These are phyloP conservation scores for Solanum gracilifrons DNA, from an alignment of 257 asterid genomes.

Conservation along the genomic window DNA sequence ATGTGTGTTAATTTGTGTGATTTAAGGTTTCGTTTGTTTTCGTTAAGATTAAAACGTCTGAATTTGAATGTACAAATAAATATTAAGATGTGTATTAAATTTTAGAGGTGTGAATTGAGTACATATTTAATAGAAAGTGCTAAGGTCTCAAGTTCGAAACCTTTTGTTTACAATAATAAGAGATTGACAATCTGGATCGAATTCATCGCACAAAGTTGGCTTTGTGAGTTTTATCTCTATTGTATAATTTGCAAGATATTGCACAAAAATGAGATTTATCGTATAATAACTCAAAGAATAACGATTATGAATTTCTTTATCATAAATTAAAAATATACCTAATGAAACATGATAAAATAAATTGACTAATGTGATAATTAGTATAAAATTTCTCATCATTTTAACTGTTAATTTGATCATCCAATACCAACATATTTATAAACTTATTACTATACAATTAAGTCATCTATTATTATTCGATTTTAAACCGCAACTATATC, in stretches of 20 bases:
- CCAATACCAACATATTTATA: neutral
- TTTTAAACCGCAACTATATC: neutral
- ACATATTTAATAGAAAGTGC: neutral
- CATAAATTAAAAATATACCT: neutral
- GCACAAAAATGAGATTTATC: neutral
- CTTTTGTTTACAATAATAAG: no score
- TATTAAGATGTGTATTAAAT: no score
- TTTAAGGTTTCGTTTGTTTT: no score
- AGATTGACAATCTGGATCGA: neutral
- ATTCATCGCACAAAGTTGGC: neutral
- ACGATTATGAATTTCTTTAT: no score
- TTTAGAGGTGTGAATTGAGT: neutral
- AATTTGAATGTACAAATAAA: no score
- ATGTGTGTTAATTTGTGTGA: no score
- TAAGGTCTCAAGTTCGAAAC: neutral
- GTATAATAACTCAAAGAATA: neutral
- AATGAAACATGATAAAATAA: no score
- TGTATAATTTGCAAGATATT: neutral
- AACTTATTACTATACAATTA: neutral
- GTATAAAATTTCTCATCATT: neutral
- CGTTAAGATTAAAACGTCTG: no score
- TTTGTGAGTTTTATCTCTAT: neutral
- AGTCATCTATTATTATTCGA: neutral
- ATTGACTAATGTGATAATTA: neutral
- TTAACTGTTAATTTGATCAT: no score